phyloP scores from a whole-genome alignment of 208 protist species.

The Wallacemonas sp. region DNA sequence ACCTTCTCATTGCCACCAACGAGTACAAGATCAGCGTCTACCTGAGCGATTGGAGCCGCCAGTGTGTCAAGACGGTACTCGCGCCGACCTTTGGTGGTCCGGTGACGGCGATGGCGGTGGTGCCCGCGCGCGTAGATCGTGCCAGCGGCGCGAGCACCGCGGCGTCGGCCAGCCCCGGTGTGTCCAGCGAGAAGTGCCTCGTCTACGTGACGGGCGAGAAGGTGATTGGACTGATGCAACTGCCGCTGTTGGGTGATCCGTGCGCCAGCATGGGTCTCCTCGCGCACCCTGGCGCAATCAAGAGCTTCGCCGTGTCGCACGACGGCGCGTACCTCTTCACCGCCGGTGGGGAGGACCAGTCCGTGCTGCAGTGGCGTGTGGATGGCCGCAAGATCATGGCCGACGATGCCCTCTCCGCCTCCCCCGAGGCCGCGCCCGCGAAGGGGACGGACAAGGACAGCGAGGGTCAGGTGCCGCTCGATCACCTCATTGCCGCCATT shows the following conservation, averaged over 20 bases:
- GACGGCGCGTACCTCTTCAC: slow-evolving; percentile 92
- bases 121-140: slow-evolving; percentile 14
- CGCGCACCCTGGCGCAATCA: slow-evolving; percentile 90
- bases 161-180: neutral
- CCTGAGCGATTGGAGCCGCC: slow-evolving; percentile 81
- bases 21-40: slow-evolving; percentile 92
- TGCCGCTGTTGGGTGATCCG: slow-evolving; percentile 93
- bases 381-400: slow-evolving; percentile 54
- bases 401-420: slow-evolving; percentile 8
- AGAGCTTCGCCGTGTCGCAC: slow-evolving; percentile 60
- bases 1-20: slow-evolving; percentile 85
- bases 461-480: slow-evolving; percentile 64
- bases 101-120: slow-evolving; percentile 62
- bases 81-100: slow-evolving; percentile 93
- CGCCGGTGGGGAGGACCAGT: slow-evolving; percentile 88
- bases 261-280: slow-evolving; percentile 92
- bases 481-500: slow-evolving; percentile 87
- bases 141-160: neutral
- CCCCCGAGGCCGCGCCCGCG: neutral
- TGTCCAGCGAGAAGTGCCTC: slow-evolving; percentile 43
- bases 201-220: slow-evolving; percentile 90
- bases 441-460: neutral
- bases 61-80: slow-evolving; percentile 90
- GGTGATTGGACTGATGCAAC: slow-evolving; percentile 91
- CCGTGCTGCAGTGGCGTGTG: slow-evolving; percentile 91